phyloP scores from a whole-genome alignment of 257 asterid species.

The Solanum peruvianum region DNA sequence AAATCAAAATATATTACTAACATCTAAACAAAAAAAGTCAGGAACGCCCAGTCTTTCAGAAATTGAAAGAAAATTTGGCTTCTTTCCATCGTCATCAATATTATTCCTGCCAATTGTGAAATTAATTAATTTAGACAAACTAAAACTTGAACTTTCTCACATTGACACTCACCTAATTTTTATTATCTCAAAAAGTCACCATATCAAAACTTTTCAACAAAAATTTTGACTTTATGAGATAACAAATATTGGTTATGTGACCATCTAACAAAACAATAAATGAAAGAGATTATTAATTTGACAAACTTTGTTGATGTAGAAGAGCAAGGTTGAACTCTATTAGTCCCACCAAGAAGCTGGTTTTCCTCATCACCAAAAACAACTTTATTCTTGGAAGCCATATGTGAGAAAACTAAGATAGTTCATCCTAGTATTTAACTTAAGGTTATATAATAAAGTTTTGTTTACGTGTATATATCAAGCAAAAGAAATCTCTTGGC shows the following conservation, averaged over 20 bases:
- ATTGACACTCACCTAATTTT: not conserved
- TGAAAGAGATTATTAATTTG: not conserved
- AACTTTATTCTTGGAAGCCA: not conserved
- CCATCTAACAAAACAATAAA: not conserved
- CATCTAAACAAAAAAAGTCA: slow-evolving; percentile 35
- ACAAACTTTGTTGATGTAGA: not conserved
- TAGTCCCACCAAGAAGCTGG: not conserved
- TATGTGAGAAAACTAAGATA: not conserved
- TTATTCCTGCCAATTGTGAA: not conserved
- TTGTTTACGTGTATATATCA: not conserved
- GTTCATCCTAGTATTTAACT: not conserved
- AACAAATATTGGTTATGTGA: not conserved
- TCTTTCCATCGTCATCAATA: slow-evolving; percentile 8
- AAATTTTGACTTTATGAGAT: not conserved
- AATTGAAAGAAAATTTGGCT: slow-evolving; percentile 10
- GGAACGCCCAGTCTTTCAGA: slow-evolving; percentile 38
- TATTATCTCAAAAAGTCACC: not conserved
- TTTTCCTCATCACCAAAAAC: not conserved
- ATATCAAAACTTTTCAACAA: not conserved
- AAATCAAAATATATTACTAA: slow-evolving; percentile 2
- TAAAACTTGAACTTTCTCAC: not conserved
- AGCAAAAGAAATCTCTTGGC: not conserved
- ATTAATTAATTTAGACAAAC: not conserved
- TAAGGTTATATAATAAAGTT: no score
- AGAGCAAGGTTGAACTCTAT: not conserved